Evolutionary conservation across 2,329 filamentous ascomycete genomes (phyloP), one percentile per base, ranked within the genome.

Genomic region (Pseudogymnoascus verrucosus): DNA sequence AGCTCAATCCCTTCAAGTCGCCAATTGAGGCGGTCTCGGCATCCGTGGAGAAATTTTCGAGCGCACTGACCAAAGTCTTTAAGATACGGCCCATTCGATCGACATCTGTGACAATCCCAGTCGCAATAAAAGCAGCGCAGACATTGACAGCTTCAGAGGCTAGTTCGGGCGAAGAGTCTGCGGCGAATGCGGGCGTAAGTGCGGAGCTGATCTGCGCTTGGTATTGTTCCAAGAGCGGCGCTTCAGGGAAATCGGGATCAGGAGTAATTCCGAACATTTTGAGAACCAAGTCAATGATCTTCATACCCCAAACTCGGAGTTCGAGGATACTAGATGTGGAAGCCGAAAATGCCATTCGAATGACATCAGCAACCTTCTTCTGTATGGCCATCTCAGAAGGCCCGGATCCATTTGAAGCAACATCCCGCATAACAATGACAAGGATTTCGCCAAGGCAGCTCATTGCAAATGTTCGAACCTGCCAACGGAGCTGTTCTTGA

Each of bases 81-180:
- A 99, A 82, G 62, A 99, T 99, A 64, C 95, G 89, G 21, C 95
- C 95, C 95, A 99, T 99, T n/a, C 95, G 87, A 69, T 99, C 96
- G 7, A 98, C 87, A 75, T 98, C 95, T 0, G 92, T 97, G 7
- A 99, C 95, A 63, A 99, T 98, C 12, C 95, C 95, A 0, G 93
- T 97, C 0, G 93, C 90, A 71, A 99, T 96, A 76, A 99, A 99
- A 1, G 90, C 92, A n/a, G 93, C 95, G 71, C 95, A 99, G 5
- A 99, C 95, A 71, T 96, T 96, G 67, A 99, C 91, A 14, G 96
- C 95, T 73, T 97, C 93, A 0, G 95, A 93, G 6, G 95, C 96
- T 14, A 99, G 81, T 74, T 99, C 95, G 0, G 96, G 93, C 0
- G 93, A 97, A 0, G 95, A 99, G 74, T 99, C 95, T 3, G 88